Evolutionary conservation across 768 basidiomycete species (phyloP).

Genomic region (Galerina marginata): DNA sequence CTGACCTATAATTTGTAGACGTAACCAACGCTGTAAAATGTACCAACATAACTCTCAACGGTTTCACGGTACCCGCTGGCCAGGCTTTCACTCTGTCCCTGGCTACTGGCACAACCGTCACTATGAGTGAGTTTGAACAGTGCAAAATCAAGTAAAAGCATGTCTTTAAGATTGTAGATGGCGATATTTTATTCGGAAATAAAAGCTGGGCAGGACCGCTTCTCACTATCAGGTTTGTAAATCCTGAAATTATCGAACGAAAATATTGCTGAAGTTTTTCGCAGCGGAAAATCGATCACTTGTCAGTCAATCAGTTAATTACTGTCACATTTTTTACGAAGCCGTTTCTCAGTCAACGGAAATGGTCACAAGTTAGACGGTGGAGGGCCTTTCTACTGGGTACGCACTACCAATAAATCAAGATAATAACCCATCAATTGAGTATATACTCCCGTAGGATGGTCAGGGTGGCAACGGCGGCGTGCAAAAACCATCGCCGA

Average conservation of each 20-base stretch:
- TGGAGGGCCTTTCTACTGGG: conserved; percentile 51
- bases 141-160: neutral
- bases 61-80: conserved; percentile 62
- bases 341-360: conserved; percentile 38
- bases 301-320: conserved; percentile 40
- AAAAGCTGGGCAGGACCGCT: conserved; percentile 58
- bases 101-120: conserved; percentile 56
- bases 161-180: conserved; percentile 40
- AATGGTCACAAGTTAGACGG: conserved; percentile 48
- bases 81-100: conserved; percentile 53
- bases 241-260: neutral
- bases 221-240: conserved; percentile 51
- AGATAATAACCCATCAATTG: neutral
- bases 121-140: conserved; percentile 47
- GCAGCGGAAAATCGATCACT: conserved; percentile 53
- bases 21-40: conserved; percentile 44
- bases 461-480: conserved; percentile 43
- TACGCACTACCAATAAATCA: conserved; percentile 12
- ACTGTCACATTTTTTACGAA: neutral
- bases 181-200: conserved; percentile 64
- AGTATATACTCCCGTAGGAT: conserved; percentile 32
- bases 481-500: conserved; percentile 45
- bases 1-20: neutral
- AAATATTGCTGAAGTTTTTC: too few relatives aligned
- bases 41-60: conserved; percentile 59